phyloP scores from a whole-genome alignment of 169 alveolate species.

The Plasmodium gallinaceum region DNA sequence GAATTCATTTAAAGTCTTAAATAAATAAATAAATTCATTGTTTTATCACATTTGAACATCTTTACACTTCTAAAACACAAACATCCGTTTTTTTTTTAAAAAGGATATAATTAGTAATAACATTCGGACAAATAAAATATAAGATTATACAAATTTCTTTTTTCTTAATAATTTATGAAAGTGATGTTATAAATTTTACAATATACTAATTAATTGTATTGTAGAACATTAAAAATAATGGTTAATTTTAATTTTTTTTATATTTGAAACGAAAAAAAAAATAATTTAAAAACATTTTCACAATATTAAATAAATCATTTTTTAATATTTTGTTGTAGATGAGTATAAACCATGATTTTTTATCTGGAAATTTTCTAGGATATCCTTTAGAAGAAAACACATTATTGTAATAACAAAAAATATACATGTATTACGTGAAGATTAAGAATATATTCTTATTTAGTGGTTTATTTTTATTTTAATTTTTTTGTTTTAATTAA shows the following conservation, averaged over 20 bases:
- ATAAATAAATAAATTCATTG: neutral
- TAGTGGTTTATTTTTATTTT: neutral
- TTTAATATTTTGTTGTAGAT: slow-evolving; percentile 20
- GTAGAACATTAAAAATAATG: neutral
- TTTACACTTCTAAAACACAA: neutral
- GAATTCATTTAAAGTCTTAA: neutral
- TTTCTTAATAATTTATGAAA: neutral
- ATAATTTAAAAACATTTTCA: neutral
- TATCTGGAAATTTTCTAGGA: slow-evolving; percentile 22
- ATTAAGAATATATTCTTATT: slow-evolving; percentile 5
- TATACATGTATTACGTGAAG: neutral
- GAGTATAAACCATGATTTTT: slow-evolving; percentile 29
- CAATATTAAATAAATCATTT: neutral
- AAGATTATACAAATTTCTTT: neutral
- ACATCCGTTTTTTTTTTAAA: neutral
- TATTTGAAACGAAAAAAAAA: neutral
- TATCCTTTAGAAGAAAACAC: slow-evolving; percentile 45
- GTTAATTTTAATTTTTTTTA: neutral
- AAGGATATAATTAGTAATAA: too few relatives aligned
- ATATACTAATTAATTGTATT: neutral
- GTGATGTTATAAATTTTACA: too few relatives aligned
- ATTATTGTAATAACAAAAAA: slow-evolving; percentile 23
- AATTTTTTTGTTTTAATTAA: slow-evolving; percentile 1
- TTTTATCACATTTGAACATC: neutral
- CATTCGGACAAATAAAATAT: too few relatives aligned